Percentiles rank a stretch among this genome's conserved stretches.
phyloP scores from a whole-genome alignment of 2,329 filamentous ascomycete genomes.

The Colletotrichum kahawae region DNA sequence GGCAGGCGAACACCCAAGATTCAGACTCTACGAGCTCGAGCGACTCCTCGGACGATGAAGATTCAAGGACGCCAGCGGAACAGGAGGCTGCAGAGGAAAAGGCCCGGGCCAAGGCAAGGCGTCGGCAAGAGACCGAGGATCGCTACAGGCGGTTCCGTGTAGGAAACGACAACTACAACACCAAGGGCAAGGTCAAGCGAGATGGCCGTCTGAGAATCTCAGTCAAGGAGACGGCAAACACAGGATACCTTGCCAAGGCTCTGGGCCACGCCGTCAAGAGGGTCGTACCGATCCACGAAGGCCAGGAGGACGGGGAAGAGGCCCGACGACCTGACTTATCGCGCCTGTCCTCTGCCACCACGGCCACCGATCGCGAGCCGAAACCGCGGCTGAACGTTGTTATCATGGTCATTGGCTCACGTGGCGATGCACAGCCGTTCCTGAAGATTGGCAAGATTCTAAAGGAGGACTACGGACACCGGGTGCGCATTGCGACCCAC shows the following conservation, averaged over 20 bases:
- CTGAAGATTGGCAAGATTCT: conserved; percentile 76
- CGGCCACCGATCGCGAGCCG: conserved; percentile 32
- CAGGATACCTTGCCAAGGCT: conserved; percentile 76
- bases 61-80: neutral
- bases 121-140: conserved; percentile 26
- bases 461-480: conserved; percentile 73
- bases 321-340: conserved; percentile 6
- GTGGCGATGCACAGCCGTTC: conserved; percentile 84
- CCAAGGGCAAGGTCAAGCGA: conserved; percentile 67
- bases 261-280: conserved; percentile 65
- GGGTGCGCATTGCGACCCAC: conserved; percentile 80
- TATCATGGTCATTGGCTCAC: conserved; percentile 82
- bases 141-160: conserved; percentile 62
- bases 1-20: conserved; percentile 22
- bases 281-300: conserved; percentile 45
- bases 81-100: neutral
- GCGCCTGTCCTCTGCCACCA: conserved; percentile 35
- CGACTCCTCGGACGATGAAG: conserved; percentile 29
- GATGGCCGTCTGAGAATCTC: conserved; percentile 77
- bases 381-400: conserved; percentile 74
- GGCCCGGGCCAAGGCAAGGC: conserved; percentile 6
- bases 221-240: conserved; percentile 72
- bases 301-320: conserved; percentile 31
- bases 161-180: conserved; percentile 68
- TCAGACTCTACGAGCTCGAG: conserved; percentile 28